A percentile compares a stretch with the other conserved stretches of the same genome.
These are phyloP conservation scores for Rhynchospora tenuis DNA, from an alignment of 176 grass and related monocot species.

Conservation along the genomic window DNA sequence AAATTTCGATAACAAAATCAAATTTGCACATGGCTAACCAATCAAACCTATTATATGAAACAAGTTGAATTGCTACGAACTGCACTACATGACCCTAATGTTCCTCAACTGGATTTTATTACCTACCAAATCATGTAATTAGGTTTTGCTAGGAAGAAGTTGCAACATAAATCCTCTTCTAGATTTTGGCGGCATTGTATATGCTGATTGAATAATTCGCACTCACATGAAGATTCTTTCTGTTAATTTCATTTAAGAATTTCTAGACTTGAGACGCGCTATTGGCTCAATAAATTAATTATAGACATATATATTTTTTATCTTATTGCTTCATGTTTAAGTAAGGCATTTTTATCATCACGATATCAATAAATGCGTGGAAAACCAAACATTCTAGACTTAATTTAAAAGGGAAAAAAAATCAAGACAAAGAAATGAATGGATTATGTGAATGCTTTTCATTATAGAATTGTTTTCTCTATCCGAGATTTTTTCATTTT, in stretches of 20 bases:
- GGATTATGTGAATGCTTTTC: background rate
- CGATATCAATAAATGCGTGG: background rate
- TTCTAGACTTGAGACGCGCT: background rate
- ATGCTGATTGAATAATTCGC: background rate
- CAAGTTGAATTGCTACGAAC: background rate
- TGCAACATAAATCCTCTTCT: background rate
- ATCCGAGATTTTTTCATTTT: background rate
- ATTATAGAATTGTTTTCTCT: background rate
- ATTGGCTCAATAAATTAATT: background rate
- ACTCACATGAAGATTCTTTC: constrained; percentile 20
- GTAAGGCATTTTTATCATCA: background rate
- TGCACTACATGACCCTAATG: background rate
- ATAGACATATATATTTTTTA: background rate
- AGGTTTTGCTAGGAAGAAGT: constrained; percentile 6
- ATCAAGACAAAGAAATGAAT: background rate
- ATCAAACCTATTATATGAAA: constrained; percentile 1
- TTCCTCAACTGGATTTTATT: background rate
- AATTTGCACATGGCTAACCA: constrained; percentile 11
- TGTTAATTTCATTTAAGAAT: background rate
- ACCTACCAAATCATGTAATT: constrained; percentile 25
- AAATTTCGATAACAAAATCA: background rate
- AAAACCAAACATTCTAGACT: background rate
- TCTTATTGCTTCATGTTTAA: background rate
- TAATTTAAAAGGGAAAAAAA: background rate
- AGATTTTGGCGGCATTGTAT: background rate